Base-by-base conservation (phyloP, 2,329 filamentous ascomycete species). In the Venturia effusa region DNA sequence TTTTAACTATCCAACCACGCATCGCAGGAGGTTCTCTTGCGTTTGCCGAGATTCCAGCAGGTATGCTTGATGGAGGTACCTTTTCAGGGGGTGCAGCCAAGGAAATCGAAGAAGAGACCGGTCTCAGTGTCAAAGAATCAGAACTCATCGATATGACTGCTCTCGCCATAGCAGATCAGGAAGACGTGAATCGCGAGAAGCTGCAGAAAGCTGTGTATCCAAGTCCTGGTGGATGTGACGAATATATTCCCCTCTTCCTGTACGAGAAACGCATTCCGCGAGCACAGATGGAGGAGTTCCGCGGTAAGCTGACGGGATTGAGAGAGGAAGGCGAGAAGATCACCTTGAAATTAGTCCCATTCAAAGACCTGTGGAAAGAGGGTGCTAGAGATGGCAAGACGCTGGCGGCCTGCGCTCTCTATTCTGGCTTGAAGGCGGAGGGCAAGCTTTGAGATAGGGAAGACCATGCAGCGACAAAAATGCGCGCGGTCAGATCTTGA, bases 71-170 rank as follows among this genome's bases (percentile, higher is more conserved):
- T 67, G 79, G 80, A 13, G 79, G 80, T 11, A 78, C 78, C 0
- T 83, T 85, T 66, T 74, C 77, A 0, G 82, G 83, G 7, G 79
- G 76, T 11, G 83, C 83, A 0, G 82, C 81, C 1, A 78, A 80
- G 61, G 83, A 86, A 67, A 82, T 86, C 41, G 68, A 78, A 37
- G 82, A 85, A 69, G 83, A 86, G 69, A 83, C 81, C 0, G 79
- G 80, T 0, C 71, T 86, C n/a, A 72, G 72, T 15, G 79, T 85
- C 61, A 71, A 75, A 3, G 74, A 78, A 51, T 69, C 72, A 7
- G 80, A 85, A 39, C 72, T 85, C 1, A 69, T 83, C 48, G 79
- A 85, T 69, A 76, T 86, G 76, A 83, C 82, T 0, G 72, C 78
- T 6, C 73, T 84, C 3, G 79, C 81, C 1, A 67, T 81, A 4